A percentile compares a stretch with the other conserved stretches of the same genome.
Conservation (phyloP, 2,329 filamentous ascomycete genomes). For the Beauveria asiatica region DNA sequence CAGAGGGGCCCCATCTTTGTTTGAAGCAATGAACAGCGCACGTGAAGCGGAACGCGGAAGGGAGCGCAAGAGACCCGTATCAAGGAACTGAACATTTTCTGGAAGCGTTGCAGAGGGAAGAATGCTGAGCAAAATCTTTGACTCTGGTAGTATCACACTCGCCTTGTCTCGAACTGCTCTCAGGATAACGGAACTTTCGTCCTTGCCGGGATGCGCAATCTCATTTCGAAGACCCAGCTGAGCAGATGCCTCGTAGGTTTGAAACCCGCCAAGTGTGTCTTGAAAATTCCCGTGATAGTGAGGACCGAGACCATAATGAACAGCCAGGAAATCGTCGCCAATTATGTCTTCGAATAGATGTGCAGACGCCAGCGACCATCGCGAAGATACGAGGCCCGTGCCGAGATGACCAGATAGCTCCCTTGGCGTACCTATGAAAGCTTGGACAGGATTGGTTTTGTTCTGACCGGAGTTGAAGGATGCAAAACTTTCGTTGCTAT, state of each 20-base stretch:
- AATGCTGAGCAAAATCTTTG: constrained; percentile 73
- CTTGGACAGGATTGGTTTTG: constrained; percentile 67
- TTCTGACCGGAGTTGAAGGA: constrained; percentile 52
- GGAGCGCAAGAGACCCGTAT: constrained; percentile 66
- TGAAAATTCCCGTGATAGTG: constrained; percentile 95
- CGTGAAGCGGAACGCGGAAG: constrained; percentile 66
- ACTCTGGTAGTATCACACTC: constrained; percentile 71
- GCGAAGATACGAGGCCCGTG: constrained; percentile 62
- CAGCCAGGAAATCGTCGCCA: constrained; percentile 85
- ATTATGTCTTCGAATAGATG: constrained; percentile 81
- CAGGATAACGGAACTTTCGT: constrained; percentile 86
- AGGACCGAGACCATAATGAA: constrained; percentile 82
- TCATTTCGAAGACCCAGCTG: constrained; percentile 87
- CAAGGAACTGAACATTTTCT: constrained; percentile 70
- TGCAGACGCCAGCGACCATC: constrained; percentile 83
- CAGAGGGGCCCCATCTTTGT: constrained; percentile 56
- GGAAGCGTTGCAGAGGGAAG: constrained; percentile 73
- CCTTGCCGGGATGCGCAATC: constrained; percentile 77
- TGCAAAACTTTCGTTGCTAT: constrained; percentile 59
- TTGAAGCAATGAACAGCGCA: constrained; percentile 36
- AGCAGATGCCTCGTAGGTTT: constrained; percentile 91
- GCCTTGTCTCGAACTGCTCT: constrained; percentile 81
- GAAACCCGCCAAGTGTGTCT: constrained; percentile 89
- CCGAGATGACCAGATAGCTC: constrained; percentile 74
- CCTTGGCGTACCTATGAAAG: constrained; percentile 86